Evolutionary conservation across 805 yeast genomes (phyloP), one percentile per base, ranked within the genome.

Genomic region (Kuraishia hungarica): DNA sequence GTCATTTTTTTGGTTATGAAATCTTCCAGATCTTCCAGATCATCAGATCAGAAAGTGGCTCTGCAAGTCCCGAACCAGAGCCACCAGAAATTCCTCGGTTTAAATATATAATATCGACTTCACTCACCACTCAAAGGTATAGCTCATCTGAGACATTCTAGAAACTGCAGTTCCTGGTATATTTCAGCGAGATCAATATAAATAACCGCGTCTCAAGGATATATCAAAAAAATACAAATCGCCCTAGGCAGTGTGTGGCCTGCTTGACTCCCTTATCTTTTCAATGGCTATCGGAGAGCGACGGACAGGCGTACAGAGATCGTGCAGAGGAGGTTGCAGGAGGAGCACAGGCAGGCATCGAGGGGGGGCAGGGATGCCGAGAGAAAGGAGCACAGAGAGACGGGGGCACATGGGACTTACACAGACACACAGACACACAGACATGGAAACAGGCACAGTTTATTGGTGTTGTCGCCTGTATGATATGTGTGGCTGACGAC

Each of bases 81-180:
- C n/a, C n/a, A n/a, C n/a, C n/a, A n/a, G n/a, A n/a, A n/a, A n/a
- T n/a, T n/a, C n/a, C n/a, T n/a, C n/a, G n/a, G n/a, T 26, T 10
- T 26, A 26, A 10, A 26, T 26, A 26, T 26, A 26, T 26, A 46
- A 24, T 17, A 48, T 6, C 20, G 15, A 52, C 11, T 17, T 22
- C 17, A 59, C 60, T 35, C 52, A 59, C 62, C 62, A 59, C 39
- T 54, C 58, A 56, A 59, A 59, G 48, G 59, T 58, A 22, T 51
- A 51, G 26, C 19, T 35, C 53, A 51, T 29, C 23, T 15, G 19
- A 50, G 52, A n/a, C 46, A 50, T 50, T 49, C 17, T 28, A 7
- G 35, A n/a, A 23, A 23, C 17, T 20, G 4, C 10, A 13, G 24
- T 23, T 23, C 28, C 35, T 49, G 13, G 22, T 22, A 5, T 47